phyloP scores from a whole-genome alignment of 2,329 filamentous ascomycete genomes.

The Beauveria australis region DNA sequence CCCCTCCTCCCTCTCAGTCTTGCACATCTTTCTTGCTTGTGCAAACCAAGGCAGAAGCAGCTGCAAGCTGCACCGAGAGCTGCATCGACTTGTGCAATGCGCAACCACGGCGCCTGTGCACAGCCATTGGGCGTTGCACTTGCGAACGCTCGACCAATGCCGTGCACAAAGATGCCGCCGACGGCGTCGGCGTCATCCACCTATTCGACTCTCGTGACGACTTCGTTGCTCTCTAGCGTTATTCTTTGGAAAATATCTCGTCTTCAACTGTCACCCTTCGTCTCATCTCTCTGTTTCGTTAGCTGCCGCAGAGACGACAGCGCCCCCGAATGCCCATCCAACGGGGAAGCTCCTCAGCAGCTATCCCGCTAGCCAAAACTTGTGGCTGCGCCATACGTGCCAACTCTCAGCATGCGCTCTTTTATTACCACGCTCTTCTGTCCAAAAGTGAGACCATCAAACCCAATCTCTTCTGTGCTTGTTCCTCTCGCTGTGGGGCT shows the following conservation, averaged over 20 bases:
- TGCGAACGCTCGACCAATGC: slow-evolving; percentile 8
- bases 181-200: background rate
- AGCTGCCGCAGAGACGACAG: background rate
- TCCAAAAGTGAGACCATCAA: background rate
- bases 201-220: background rate
- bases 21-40: background rate
- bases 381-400: slow-evolving; percentile 6
- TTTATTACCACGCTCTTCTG: background rate
- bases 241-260: background rate
- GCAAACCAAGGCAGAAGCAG: background rate
- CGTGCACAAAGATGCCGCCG: slow-evolving; percentile 3
- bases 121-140: slow-evolving; percentile 2
- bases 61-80: background rate
- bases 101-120: slow-evolving; percentile 6
- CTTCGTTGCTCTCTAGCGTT: slow-evolving; percentile 1
- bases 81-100: background rate
- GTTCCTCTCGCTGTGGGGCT: background rate
- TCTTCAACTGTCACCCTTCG: background rate
- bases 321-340: background rate
- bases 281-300: background rate
- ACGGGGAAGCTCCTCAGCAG: background rate
- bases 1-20: background rate
- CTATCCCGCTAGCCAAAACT: slow-evolving; percentile 3
- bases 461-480: background rate
- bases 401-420: background rate